Evolutionary conservation across 1,284 basidiomycete genomes (phyloP).

Genomic region (Moesziomyces parantarcticus): DNA sequence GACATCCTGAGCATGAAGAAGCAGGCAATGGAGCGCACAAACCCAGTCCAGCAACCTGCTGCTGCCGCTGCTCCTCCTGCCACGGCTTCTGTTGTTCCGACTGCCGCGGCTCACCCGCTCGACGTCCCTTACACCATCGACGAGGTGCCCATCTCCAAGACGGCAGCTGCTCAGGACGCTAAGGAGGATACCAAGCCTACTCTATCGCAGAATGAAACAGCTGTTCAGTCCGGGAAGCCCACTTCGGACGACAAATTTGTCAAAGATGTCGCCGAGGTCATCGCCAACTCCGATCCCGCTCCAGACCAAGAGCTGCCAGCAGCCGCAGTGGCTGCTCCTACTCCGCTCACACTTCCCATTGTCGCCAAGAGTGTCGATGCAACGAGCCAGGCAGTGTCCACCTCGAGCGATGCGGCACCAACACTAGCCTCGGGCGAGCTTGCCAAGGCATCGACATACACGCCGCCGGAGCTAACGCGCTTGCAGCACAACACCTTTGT

Average conservation of each 20-base stretch:
- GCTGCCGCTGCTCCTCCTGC: constrained; percentile 1
- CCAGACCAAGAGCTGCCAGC: constrained; percentile 1
- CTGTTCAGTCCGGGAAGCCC: no score
- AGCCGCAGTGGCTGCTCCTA: constrained; percentile 14
- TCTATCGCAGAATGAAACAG: no score
- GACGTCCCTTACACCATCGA: constrained; percentile 7
- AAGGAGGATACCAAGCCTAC: no score
- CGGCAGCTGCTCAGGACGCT: no score
- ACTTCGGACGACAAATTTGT: constrained; percentile 4
- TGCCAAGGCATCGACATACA: constrained; percentile 14
- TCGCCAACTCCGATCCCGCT: constrained; percentile 11
- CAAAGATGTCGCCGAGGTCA: constrained; percentile 13
- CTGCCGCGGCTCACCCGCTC: background rate
- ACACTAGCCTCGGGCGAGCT: background rate
- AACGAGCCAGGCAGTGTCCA: background rate
- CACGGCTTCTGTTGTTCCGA: background rate
- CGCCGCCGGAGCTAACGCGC: constrained; percentile 24
- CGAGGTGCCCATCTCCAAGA: background rate
- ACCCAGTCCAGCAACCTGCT: background rate
- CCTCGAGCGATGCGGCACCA: constrained; percentile 1
- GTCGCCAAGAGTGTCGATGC: constrained; percentile 6
- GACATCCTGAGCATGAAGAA: constrained; percentile 28
- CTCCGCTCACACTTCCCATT: constrained; percentile 7
- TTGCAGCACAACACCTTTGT: constrained; percentile 40
- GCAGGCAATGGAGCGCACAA: constrained; percentile 5